Percentiles rank a stretch among this genome's conserved stretches.
phyloP scores from a whole-genome alignment of 495 filamentous ascomycete genomes.

The Aspergillus ellipticus region DNA sequence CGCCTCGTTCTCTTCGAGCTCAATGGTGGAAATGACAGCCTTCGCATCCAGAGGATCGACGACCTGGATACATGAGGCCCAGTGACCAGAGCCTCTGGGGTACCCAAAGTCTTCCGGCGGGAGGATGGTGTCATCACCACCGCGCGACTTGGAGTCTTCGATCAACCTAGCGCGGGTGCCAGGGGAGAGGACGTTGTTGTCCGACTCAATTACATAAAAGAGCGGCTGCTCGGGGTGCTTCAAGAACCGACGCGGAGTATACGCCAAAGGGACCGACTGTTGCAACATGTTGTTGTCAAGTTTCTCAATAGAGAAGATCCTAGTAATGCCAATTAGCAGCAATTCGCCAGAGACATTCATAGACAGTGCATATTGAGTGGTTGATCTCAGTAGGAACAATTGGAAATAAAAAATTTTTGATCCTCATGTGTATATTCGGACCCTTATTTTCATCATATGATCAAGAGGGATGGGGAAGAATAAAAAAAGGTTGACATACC shows the following conservation, averaged over 20 bases:
- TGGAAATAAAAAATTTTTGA: constrained; percentile 53
- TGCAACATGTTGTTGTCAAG: constrained; percentile 83
- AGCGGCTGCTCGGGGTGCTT: constrained; percentile 82
- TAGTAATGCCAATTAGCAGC: constrained; percentile 38
- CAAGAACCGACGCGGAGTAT: constrained; percentile 84
- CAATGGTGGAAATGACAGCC: constrained; percentile 66
- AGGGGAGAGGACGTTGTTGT: constrained; percentile 80
- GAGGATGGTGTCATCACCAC: constrained; percentile 65
- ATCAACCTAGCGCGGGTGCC: constrained; percentile 68
- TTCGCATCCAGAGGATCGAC: constrained; percentile 79
- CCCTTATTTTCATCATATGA: constrained; percentile 66
- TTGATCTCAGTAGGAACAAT: constrained; percentile 71
- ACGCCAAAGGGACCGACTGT: constrained; percentile 80
- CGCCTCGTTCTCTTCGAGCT: constrained; percentile 86
- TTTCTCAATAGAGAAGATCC: constrained; percentile 88
- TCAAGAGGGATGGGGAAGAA: constrained; percentile 17
- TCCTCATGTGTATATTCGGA: constrained; percentile 51
- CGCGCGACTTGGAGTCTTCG: constrained; percentile 58
- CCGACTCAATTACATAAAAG: constrained; percentile 91
- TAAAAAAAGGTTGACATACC: constrained; percentile 54
- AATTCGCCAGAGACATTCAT: neutral
- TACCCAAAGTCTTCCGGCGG: constrained; percentile 88
- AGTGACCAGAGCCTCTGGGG: constrained; percentile 74
- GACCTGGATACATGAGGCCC: constrained; percentile 92
- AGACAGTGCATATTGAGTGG: neutral